Conservation (phyloP, 2,329 filamentous ascomycete species). For the Fragosphaeria purpurea region DNA sequence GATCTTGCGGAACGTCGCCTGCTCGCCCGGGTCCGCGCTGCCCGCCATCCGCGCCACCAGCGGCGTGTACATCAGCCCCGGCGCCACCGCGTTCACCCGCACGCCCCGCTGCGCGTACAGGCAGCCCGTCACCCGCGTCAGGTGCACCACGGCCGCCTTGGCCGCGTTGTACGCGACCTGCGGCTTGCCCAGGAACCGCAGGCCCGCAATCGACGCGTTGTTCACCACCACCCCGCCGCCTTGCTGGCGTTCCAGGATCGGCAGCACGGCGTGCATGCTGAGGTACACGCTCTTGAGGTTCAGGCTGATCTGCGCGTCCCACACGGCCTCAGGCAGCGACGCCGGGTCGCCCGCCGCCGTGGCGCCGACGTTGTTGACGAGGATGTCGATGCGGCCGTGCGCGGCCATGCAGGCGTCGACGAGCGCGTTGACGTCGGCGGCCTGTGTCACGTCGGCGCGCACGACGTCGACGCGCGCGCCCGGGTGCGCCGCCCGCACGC, state of each 20-base stretch:
- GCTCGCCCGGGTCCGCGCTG: constrained; percentile 29
- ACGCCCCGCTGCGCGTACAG: constrained; percentile 71
- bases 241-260: constrained; percentile 33
- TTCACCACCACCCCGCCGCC: constrained; percentile 23
- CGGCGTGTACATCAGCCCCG: constrained; percentile 59
- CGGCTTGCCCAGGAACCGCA: constrained; percentile 42
- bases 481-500: constrained; percentile 18
- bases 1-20: constrained; percentile 34
- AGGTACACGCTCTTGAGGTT: constrained; percentile 40
- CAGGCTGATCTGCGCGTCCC: constrained; percentile 34
- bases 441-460: constrained; percentile 39
- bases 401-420: constrained; percentile 30
- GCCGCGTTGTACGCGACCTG: constrained; percentile 64
- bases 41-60: constrained; percentile 28
- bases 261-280: constrained; percentile 32
- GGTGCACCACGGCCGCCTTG: constrained; percentile 52
- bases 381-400: constrained; percentile 50
- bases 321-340: constrained; percentile 29
- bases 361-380: constrained; percentile 57
- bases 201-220: constrained; percentile 31
- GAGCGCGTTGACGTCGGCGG: constrained; percentile 36
- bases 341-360: constrained; percentile 32
- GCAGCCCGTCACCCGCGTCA: constrained; percentile 40
- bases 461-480: constrained; percentile 18
- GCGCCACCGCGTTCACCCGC: constrained; percentile 59